A percentile compares a stretch with the other conserved stretches of the same genome.
phyloP scores from a whole-genome alignment of 148 eudicot species.

The Rheum nobile region DNA sequence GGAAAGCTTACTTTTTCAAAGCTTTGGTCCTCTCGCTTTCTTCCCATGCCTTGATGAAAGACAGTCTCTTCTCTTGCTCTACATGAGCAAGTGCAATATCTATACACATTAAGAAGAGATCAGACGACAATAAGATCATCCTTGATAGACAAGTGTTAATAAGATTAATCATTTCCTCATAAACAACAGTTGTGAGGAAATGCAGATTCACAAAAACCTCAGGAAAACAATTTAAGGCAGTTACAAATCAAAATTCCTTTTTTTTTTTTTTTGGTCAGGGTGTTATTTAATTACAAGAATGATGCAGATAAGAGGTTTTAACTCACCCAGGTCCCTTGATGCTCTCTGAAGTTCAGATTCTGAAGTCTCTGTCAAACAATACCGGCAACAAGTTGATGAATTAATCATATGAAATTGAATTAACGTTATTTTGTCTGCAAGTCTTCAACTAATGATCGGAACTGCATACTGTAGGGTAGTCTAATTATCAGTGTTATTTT shows the following conservation, averaged over 20 bases:
- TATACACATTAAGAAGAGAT: conserved; percentile 10
- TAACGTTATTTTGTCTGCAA: too few relatives aligned
- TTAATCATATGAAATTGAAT: neutral
- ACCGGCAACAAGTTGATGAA: neutral
- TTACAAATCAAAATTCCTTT: too few relatives aligned
- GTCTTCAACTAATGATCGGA: too few relatives aligned
- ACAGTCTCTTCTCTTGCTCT: conserved; percentile 62
- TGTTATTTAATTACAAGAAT: too few relatives aligned
- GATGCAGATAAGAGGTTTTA: neutral
- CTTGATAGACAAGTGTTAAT: too few relatives aligned
- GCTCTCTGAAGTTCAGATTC: neutral
- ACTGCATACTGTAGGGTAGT: too few relatives aligned
- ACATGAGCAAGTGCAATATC: conserved; percentile 66
- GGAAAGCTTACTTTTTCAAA: conserved; percentile 20
- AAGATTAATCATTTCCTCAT: too few relatives aligned
- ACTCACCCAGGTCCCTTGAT: neutral
- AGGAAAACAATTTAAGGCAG: too few relatives aligned
- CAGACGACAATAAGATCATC: neutral
- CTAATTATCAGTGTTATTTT: too few relatives aligned
- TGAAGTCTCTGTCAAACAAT: neutral
- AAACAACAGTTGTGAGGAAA: too few relatives aligned
- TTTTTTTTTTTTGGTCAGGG: too few relatives aligned
- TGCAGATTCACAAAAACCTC: too few relatives aligned
- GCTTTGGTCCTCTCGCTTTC: conserved; percentile 66
- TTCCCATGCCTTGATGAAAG: conserved; percentile 95